Base-by-base conservation (phyloP, 192 early-diverging fungal genomes). In the Coemansia sp. region DNA sequence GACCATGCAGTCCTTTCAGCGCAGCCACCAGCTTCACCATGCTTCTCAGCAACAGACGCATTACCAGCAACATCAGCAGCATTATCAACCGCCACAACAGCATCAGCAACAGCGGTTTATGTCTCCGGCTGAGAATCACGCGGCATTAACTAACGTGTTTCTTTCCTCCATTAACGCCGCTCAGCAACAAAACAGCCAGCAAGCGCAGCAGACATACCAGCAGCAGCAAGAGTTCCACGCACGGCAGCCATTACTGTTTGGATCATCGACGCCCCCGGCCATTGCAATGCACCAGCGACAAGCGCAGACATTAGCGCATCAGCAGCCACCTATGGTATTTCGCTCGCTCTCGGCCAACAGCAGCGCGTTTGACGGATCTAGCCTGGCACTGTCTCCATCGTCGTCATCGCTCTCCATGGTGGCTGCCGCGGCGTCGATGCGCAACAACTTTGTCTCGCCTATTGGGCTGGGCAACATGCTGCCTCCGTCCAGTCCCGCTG, bases 301-400 rank as follows among this genome's bases (percentile, higher is more conserved):
- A 7, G 29, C 29, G 5, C 54, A 51, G 45, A n/a, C 45, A 48
- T 16, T 8, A 66, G 14, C 60, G 24, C 56, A 35, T 10, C 63
- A 46, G n/a, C 66, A 59, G 46, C 60, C 72, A 27, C 69, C 77
- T 0, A 62, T 79, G 46, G 42, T 50, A 5, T 70, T 79, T 51
- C 77, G 72, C 31, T 70, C 72, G 37, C 61, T 79, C 48, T 74
- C 77, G 4, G 36, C 62, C 3, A 27, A 64, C 27, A 73, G 67
- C 68, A 59, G 61, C 33, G 48, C 51, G 33, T 72, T 75, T 53
- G 69, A 74, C 35, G 33, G 45, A 7, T 69, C 67, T 13, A 57
- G 31, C 54, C 62, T 17, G 67, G 69, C 34, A 35, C 42, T 35
- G 36, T 69, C 35, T n/a, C 66, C 66, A 44, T 37, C 45, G 21